Conservation (phyloP, 2,329 filamentous ascomycete species). For the Periglandula ipomoeae region DNA sequence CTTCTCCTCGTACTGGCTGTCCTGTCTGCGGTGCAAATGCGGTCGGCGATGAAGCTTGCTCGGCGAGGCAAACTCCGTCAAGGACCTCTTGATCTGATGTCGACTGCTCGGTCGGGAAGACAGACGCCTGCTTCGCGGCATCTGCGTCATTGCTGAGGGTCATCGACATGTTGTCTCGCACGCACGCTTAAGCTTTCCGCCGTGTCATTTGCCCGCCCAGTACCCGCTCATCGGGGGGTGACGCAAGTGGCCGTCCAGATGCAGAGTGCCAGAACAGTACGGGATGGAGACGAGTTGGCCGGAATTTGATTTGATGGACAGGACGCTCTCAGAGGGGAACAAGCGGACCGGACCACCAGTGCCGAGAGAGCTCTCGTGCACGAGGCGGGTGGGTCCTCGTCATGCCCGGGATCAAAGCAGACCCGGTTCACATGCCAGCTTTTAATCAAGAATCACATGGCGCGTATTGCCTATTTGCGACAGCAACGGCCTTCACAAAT, state of each 20-base stretch:
- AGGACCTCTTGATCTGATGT: conserved; percentile 47
- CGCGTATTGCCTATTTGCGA: neutral
- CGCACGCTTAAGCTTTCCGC: neutral
- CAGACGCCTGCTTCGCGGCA: neutral
- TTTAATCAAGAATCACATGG: neutral
- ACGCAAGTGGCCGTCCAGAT: conserved; percentile 5
- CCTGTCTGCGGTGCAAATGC: conserved; percentile 22
- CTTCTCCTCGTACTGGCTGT: conserved; percentile 20
- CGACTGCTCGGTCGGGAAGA: conserved; percentile 22
- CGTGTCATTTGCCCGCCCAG: neutral
- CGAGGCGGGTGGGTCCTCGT: neutral
- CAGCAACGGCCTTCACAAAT: neutral
- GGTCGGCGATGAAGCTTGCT: conserved; percentile 31
- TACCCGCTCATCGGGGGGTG: neutral
- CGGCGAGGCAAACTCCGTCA: conserved; percentile 43
- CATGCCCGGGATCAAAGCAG: neutral
- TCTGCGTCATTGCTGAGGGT: conserved; percentile 6
- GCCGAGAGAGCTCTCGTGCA: neutral
- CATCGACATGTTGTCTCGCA: conserved; percentile 9
- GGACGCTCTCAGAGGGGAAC: neutral
- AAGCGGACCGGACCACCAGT: neutral
- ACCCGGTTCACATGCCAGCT: conserved; percentile 3
- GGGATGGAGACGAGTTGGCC: neutral
- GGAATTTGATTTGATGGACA: neutral
- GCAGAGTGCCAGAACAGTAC: neutral